phyloP scores from a whole-genome alignment of 208 protist genomes.

The Porcisia deanei region DNA sequence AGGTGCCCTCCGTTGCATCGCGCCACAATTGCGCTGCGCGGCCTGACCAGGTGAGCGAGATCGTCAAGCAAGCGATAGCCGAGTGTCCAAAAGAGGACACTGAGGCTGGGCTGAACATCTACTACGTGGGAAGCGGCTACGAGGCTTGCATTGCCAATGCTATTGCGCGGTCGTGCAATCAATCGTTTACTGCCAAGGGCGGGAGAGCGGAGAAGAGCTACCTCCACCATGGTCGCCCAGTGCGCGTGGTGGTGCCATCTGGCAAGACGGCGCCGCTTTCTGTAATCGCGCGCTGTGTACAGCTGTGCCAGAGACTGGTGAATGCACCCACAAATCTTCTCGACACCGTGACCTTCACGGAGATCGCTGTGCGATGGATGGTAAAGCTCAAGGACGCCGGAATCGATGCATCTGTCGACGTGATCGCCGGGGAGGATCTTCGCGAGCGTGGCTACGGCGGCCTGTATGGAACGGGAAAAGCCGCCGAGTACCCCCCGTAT shows the following conservation, averaged over 20 bases:
- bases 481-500: conserved; percentile 79
- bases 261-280: conserved; percentile 21
- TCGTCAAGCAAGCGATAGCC: conserved; percentile 52
- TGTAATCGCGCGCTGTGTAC: conserved; percentile 46
- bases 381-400: conserved; percentile 40
- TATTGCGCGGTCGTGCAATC: conserved; percentile 56
- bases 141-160: conserved; percentile 43
- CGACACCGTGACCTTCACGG: conserved; percentile 82
- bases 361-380: conserved; percentile 56
- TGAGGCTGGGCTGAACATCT: conserved; percentile 45
- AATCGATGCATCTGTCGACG: conserved; percentile 34
- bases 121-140: conserved; percentile 47
- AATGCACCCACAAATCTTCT: conserved; percentile 85
- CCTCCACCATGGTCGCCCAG: conserved; percentile 27
- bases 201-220: conserved; percentile 48
- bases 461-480: conserved; percentile 84
- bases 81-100: conserved; percentile 15
- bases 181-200: conserved; percentile 73
- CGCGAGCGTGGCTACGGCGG: conserved; percentile 83
- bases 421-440: conserved; percentile 80
- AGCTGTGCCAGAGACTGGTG: conserved; percentile 84
- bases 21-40: conserved; percentile 79
- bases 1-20: conserved; percentile 49
- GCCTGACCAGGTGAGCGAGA: conserved; percentile 51
- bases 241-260: conserved; percentile 52